Conservation (phyloP, 768 basidiomycete genomes). For the Tylopilus felleus region DNA sequence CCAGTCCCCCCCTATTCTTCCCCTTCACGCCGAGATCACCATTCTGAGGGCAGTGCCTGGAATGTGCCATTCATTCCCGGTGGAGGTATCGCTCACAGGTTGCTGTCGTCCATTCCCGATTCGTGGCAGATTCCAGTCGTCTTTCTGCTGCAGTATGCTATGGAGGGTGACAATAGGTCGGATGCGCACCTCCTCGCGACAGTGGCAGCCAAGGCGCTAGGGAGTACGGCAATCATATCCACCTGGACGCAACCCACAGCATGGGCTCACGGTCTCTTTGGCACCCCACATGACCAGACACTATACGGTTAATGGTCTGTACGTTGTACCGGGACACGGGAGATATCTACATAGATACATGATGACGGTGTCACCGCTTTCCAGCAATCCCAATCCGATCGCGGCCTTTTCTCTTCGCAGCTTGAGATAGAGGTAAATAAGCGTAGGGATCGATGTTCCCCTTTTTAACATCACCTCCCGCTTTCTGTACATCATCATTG, state of each 20-base stretch:
- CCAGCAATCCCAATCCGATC: constrained; percentile 57
- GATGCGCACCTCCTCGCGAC: constrained; percentile 66
- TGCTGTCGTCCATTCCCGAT: constrained; percentile 55
- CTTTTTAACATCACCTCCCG: constrained; percentile 91
- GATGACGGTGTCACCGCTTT: constrained; percentile 44
- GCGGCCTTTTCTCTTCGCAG: constrained; percentile 60
- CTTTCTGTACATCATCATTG: constrained; percentile 57
- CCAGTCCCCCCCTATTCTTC: constrained; percentile 56
- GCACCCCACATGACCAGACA: constrained; percentile 68
- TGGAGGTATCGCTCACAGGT: constrained; percentile 66
- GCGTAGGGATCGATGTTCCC: constrained; percentile 89
- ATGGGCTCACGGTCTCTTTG: constrained; percentile 63
- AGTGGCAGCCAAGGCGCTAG: constrained; percentile 48
- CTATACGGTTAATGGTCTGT: constrained; percentile 53
- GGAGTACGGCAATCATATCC: constrained; percentile 27
- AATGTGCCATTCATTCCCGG: constrained; percentile 73
- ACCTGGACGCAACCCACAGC: constrained; percentile 63
- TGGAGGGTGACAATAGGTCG: constrained; percentile 78
- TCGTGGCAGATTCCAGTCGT: constrained; percentile 53
- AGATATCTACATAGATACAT: constrained; percentile 1
- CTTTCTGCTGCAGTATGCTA: constrained; percentile 66
- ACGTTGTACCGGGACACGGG: not conserved
- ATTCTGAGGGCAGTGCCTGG: constrained; percentile 23
- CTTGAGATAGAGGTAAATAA: constrained; percentile 81
- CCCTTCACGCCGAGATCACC: constrained; percentile 38